Evolutionary conservation across 1,139 yeast species (phyloP), one percentile per base, ranked within the genome.

Genomic region (Kazachstania sp.): DNA sequence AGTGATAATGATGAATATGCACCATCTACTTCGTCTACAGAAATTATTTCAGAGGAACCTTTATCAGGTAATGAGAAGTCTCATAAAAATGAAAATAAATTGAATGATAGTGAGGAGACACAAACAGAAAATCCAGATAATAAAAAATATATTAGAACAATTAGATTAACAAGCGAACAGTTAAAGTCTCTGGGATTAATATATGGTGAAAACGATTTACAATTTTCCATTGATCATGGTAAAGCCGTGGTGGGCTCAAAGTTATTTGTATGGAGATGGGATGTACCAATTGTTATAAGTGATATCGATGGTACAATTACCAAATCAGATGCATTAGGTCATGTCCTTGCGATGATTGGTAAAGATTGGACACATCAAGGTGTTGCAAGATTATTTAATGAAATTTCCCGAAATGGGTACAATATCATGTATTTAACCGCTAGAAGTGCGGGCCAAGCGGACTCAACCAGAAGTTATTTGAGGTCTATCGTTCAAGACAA

Each of bases 301-400:
- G 99, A 94, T 68, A 92, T 94, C 51, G 99, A 94, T 66, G 99
- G 99, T 16, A 94, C 99, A 1, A 94, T 94, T 55, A 94, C 99
- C 26, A 88, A 88, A 65, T 87, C 97, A 0, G 99, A 94, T 70
- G 98, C 98, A 0, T 71, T 94, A 58, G 99, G 99, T 4, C 99
- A 94, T 67, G 94, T 94, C 2, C 71, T 92, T 64, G 90, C 95
- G 34, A 81, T 92, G 78, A 72, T 94, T 43, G 99, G 99, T 2
- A 78, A 88, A 56, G 99, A 94, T 68, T 94, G 98, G 98, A 94
- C 98, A 0, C 99, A 94, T 64, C 78, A 82, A 1, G 99, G 98
- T 23, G 98, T 94, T 39, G 96, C 97, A 2, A 83, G 81, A 57
- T 71, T 94, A 51, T 94, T 90, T 65, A 81, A 80, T 28, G 98